These are phyloP conservation scores for Withania somnifera DNA, from an alignment of 305 asterid genomes.

Conservation along the genomic window DNA sequence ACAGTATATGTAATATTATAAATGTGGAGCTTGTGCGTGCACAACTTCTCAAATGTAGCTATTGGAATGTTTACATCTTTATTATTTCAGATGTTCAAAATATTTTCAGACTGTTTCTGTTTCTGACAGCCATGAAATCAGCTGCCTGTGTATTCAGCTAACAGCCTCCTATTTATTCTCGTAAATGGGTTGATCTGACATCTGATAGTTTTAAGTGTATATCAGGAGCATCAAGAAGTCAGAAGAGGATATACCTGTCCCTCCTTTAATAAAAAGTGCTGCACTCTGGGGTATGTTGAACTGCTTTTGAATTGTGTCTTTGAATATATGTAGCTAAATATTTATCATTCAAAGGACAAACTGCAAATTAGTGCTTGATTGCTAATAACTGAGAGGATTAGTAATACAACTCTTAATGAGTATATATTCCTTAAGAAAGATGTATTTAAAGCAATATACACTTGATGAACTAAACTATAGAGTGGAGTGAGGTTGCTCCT, in stretches of 20 bases:
- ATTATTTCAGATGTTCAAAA: neutral
- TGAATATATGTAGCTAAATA: neutral
- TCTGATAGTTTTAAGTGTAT: neutral
- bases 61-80: neutral
- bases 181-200: neutral
- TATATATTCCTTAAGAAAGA: no score
- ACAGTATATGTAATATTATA: neutral
- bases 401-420: no score
- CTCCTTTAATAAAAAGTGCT: constrained; percentile 74
- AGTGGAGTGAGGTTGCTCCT: no score
- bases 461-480: no score
- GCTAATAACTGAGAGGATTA: no score
- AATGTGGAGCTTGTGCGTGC: neutral
- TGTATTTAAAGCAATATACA: no score
- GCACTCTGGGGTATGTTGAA: constrained; percentile 71
- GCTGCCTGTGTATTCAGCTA: neutral
- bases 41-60: neutral
- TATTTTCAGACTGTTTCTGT: neutral
- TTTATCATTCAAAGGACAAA: neutral
- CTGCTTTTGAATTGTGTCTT: neutral
- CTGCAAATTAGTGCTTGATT: neutral
- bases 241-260: constrained; percentile 75
- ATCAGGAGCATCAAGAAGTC: constrained; percentile 68
- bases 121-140: neutral
- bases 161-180: neutral